Percentiles rank a stretch among this genome's conserved stretches.
Evolutionary conservation across 441 rosid genomes (phyloP).

Genomic region (Breynia disticha): DNA sequence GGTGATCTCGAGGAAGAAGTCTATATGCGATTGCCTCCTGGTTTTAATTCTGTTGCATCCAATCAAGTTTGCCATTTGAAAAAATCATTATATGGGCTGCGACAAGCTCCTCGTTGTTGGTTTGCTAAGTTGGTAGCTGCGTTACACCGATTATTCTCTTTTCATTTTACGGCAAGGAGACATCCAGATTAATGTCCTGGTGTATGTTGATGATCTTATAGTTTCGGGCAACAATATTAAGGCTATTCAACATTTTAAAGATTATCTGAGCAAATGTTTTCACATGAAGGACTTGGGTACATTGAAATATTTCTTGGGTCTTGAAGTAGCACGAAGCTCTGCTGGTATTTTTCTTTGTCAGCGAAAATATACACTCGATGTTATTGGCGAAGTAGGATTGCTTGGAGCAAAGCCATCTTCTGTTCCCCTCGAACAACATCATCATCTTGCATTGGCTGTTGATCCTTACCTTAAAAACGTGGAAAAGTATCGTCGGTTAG

Average conservation of each 20-base stretch:
- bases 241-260: background rate
- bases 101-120: background rate
- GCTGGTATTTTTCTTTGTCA: too few relatives aligned
- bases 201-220: too few relatives aligned
- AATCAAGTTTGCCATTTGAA: background rate
- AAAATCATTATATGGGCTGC: constrained; percentile 7
- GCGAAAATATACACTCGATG: too few relatives aligned
- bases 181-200: too few relatives aligned
- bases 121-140: background rate
- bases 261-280: too few relatives aligned
- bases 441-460: background rate
- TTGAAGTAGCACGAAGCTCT: background rate
- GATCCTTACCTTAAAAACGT: background rate
- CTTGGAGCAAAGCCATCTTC: background rate
- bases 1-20: too few relatives aligned
- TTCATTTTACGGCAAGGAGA: background rate
- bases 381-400: background rate
- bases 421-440: constrained; percentile 3
- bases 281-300: too few relatives aligned
- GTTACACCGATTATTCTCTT: background rate
- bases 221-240: background rate
- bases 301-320: too few relatives aligned
- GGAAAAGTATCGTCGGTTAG: background rate
- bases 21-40: constrained; percentile 1
- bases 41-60: background rate